Base-by-base conservation (phyloP, 2,329 filamentous ascomycete species). In the Acephala macrosclerotiorum region DNA sequence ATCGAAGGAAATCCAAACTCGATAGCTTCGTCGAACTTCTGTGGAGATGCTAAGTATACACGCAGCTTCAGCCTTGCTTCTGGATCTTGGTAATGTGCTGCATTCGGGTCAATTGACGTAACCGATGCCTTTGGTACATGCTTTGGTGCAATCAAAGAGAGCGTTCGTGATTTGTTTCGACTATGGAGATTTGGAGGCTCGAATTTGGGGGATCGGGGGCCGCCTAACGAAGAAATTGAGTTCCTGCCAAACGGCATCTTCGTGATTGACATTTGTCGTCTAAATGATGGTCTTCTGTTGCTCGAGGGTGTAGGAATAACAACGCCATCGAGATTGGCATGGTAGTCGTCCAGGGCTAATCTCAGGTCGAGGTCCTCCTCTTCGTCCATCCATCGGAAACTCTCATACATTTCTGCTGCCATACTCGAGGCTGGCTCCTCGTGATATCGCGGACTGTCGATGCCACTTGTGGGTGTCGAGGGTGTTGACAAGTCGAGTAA, bases 21-120 rank as follows among this genome's bases (percentile, higher is more conserved):
- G 60, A 98, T 87, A 1, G 93, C 94, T 79, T 98, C 95, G 76
- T 98, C 95, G 72, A 98, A 98, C 76, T 97, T 97, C 71, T 97
- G 92, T 0, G 94, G 91, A 1, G 94, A 97, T 8, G 92, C 91
- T 22, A 97, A 86, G 74, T 94, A 97, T 7, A 93, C 89, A 14
- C 94, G 89, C 22, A 98, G 82, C 79, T 96, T 97, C 72, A 93
- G 84, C 38, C 95, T 88, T 45, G 94, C 93, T 76, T 97, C 92
- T 0, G 94, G 93, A 72, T 97, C 94, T 76, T 93, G 92, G 75
- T 97, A 97, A 79, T 97, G 91, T 42, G 92, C 87, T 3, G 93
- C 91, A 38, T 86, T 84, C 4, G 90, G 85, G 72, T 96, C 93
- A 65, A 92, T 87, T 22, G 83, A 84, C 1, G 83, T 79, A 14